phyloP scores from a whole-genome alignment of 768 basidiomycete species.

The Suillus subluteus region DNA sequence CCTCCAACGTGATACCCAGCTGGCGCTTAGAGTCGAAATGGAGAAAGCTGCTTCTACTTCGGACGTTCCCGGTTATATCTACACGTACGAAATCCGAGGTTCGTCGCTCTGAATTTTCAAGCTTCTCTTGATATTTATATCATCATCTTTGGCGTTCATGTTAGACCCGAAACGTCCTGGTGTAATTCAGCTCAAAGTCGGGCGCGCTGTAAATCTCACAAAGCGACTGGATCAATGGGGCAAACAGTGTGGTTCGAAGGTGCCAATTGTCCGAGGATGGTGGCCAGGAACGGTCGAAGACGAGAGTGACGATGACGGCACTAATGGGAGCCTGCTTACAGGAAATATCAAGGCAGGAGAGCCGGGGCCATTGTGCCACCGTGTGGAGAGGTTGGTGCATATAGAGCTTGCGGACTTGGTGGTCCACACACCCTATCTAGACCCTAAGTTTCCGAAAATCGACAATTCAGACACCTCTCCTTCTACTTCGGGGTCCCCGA shows the following conservation, averaged over 20 bases:
- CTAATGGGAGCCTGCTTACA: constrained; percentile 56
- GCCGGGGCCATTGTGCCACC: constrained; percentile 69
- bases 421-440: constrained; percentile 60
- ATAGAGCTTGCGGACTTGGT: constrained; percentile 77
- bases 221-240: constrained; percentile 80
- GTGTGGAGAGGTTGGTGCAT: constrained; percentile 79
- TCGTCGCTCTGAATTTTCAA: constrained; percentile 21
- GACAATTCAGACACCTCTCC: constrained; percentile 32
- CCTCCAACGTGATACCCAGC: constrained; percentile 61
- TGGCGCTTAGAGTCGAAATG: constrained; percentile 58
- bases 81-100: constrained; percentile 82
- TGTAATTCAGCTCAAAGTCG: constrained; percentile 74
- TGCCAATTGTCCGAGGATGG: constrained; percentile 73
- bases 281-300: constrained; percentile 62
- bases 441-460: constrained; percentile 47
- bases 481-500: constrained; percentile 24
- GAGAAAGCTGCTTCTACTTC: constrained; percentile 52
- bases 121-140: constrained; percentile 13
- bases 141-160: neutral
- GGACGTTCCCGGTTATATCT: constrained; percentile 79
- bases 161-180: constrained; percentile 39
- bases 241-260: constrained; percentile 79
- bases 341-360: constrained; percentile 65
- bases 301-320: constrained; percentile 37
- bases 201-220: constrained; percentile 72